Evolutionary conservation across 495 filamentous ascomycete species (phyloP).

Genomic region (Aspergillus taichungensis): DNA sequence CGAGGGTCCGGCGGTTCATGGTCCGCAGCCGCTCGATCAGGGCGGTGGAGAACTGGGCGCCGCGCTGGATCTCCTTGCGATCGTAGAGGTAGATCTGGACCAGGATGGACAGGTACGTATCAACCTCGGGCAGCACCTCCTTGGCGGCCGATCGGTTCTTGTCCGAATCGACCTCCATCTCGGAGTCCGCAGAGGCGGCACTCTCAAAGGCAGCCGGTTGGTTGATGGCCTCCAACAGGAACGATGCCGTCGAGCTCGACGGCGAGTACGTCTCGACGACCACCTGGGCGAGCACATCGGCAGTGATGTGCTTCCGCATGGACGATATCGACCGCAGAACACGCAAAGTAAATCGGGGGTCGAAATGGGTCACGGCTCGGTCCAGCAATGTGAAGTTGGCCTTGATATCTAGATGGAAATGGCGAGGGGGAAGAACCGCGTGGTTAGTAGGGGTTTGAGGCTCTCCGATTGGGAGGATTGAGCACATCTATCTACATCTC

Average conservation of each 20-base stretch:
- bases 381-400: constrained; percentile 85
- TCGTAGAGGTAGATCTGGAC: constrained; percentile 86
- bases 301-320: constrained; percentile 79
- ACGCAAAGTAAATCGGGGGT: constrained; percentile 86
- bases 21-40: constrained; percentile 77
- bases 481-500: neutral
- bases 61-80: constrained; percentile 63
- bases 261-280: constrained; percentile 70
- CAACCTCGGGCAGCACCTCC: constrained; percentile 80
- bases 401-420: constrained; percentile 64
- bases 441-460: neutral
- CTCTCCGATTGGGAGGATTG: too few species aligned
- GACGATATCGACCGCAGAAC: constrained; percentile 92
- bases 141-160: constrained; percentile 39
- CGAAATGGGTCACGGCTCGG: constrained; percentile 85
- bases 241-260: constrained; percentile 55
- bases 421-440: neutral
- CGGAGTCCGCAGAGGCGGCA: constrained; percentile 35
- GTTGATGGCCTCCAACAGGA: constrained; percentile 59
- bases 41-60: constrained; percentile 71
- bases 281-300: constrained; percentile 70
- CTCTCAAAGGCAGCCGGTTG: constrained; percentile 53
- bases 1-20: constrained; percentile 86
- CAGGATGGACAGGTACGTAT: constrained; percentile 84
- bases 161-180: constrained; percentile 75